Percentiles rank a stretch among this genome's conserved stretches.
phyloP scores from a whole-genome alignment of 192 early-diverging fungal genomes.

The Kappamyces sp. region DNA sequence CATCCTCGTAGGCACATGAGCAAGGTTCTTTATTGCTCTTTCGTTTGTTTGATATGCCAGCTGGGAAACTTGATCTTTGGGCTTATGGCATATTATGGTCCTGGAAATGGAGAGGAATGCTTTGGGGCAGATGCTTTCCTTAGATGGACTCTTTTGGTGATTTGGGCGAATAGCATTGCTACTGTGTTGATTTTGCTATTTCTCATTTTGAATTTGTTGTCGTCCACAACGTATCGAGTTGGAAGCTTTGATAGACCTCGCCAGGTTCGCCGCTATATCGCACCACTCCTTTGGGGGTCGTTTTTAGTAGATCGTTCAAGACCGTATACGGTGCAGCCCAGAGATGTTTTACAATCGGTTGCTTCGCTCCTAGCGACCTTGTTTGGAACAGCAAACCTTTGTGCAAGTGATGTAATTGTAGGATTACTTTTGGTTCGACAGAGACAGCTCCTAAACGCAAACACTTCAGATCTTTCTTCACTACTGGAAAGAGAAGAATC shows the following conservation, averaged over 20 bases:
- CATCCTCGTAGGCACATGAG: background rate
- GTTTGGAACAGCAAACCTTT: conserved; percentile 2
- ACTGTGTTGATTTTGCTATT: background rate
- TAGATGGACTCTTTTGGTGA: no score
- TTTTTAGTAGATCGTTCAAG: background rate
- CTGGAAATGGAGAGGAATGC: no score
- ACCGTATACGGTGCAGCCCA: background rate
- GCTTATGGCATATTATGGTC: no score
- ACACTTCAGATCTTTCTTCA: no score
- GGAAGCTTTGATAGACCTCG: background rate
- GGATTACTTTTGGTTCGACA: conserved; percentile 6
- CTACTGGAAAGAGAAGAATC: no score
- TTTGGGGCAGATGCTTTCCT: no score
- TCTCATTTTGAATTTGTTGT: background rate
- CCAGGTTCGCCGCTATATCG: background rate
- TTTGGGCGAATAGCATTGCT: background rate
- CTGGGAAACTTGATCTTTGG: no score
- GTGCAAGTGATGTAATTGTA: conserved; percentile 6
- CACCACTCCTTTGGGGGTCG: conserved; percentile 4
- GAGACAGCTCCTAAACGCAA: background rate
- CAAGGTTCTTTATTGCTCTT: background rate
- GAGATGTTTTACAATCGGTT: background rate
- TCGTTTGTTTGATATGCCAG: no score
- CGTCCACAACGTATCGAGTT: background rate
- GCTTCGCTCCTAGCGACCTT: background rate